Percentiles rank a stretch among this genome's conserved stretches.
Evolutionary conservation across 192 early-diverging fungal genomes (phyloP).

Genomic region (Fimicolochytrium jonesii): DNA sequence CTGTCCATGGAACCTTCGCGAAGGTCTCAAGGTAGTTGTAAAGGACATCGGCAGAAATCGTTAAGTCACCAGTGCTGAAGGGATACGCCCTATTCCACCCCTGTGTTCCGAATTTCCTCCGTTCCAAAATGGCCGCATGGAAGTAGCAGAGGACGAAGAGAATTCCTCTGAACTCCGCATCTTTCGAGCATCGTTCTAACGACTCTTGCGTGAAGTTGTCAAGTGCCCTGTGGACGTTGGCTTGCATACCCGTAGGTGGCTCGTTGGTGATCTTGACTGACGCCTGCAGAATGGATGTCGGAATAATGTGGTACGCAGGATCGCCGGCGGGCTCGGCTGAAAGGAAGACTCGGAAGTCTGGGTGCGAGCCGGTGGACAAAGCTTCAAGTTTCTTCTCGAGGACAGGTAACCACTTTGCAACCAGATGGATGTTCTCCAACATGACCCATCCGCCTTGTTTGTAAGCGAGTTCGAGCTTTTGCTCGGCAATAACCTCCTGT

Average conservation of each 20-base stretch:
- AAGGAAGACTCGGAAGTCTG: slow-evolving; percentile 55
- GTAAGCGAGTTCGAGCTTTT: slow-evolving; percentile 58
- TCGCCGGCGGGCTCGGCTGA: slow-evolving; percentile 64
- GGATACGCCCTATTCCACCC: slow-evolving; percentile 64
- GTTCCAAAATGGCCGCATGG: slow-evolving; percentile 61
- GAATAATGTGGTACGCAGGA: slow-evolving; percentile 58
- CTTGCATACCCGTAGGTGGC: slow-evolving; percentile 66
- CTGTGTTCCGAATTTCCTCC: slow-evolving; percentile 64
- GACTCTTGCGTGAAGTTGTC: slow-evolving; percentile 65
- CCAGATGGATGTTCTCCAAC: slow-evolving; percentile 68
- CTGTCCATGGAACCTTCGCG: slow-evolving; percentile 62
- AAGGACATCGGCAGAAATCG: slow-evolving; percentile 58
- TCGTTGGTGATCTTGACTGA: slow-evolving; percentile 69
- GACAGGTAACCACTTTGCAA: slow-evolving; percentile 61
- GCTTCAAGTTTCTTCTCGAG: slow-evolving; percentile 64
- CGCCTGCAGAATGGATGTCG: slow-evolving; percentile 61
- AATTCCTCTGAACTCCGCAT: slow-evolving; percentile 57
- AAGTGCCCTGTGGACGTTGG: slow-evolving; percentile 62
- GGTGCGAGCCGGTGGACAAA: slow-evolving; percentile 46
- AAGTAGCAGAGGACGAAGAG: slow-evolving; percentile 63
- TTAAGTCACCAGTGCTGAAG: slow-evolving; percentile 62
- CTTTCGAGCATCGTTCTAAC: slow-evolving; percentile 60
- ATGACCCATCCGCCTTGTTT: slow-evolving; percentile 65
- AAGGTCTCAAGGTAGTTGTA: slow-evolving; percentile 61
- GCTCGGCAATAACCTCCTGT: slow-evolving; percentile 66